Evolutionary conservation across 257 asterid genomes (phyloP).

Genomic region (Oldenlandia corymbosa): DNA sequence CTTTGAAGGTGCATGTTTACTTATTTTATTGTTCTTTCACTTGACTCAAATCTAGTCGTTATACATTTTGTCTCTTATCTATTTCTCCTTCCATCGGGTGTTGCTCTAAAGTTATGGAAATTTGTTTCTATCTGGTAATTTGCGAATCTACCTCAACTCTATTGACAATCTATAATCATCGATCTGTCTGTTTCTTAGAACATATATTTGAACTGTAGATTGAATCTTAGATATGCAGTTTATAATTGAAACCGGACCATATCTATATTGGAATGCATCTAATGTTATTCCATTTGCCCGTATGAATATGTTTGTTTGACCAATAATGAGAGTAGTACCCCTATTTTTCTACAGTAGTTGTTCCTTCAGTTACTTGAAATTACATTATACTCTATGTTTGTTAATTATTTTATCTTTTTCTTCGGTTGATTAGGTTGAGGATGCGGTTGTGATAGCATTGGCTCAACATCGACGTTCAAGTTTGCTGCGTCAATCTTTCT

Average conservation of each 20-base stretch:
- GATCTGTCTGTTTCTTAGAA: neutral
- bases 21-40: neutral
- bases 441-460: conserved; percentile 77
- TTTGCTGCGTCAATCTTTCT: conserved; percentile 64
- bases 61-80: conserved; percentile 5
- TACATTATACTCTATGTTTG: neutral
- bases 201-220: no score
- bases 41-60: neutral
- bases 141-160: neutral
- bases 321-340: neutral
- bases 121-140: neutral
- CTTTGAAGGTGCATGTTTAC: conserved; percentile 63
- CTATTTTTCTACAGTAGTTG: neutral
- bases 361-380: neutral
- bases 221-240: neutral
- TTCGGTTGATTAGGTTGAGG: conserved; percentile 72
- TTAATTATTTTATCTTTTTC: conserved; percentile 15
- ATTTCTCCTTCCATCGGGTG: conserved; percentile 1
- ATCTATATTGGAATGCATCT: no score
- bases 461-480: conserved; percentile 76
- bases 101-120: neutral
- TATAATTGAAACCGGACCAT: neutral
- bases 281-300: no score
- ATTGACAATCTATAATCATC: neutral
- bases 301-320: neutral